Conservation (phyloP, 2,329 filamentous ascomycete genomes). For the Venturia effusa region DNA sequence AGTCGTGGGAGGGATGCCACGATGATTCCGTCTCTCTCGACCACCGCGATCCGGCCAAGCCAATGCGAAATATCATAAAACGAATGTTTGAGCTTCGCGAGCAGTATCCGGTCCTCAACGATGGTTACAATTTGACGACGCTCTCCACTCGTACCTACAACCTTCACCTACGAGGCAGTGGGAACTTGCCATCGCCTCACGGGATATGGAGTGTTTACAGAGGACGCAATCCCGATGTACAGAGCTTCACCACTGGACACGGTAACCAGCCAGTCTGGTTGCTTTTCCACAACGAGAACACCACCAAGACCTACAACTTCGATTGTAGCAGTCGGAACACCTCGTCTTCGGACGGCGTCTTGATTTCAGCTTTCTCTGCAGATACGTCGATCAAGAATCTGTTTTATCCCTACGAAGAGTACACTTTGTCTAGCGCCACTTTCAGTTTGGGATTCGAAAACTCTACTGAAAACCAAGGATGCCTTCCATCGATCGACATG, state of each 20-base stretch:
- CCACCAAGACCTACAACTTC: constrained; percentile 43
- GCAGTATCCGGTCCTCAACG: constrained; percentile 48
- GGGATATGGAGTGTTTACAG: constrained; percentile 49
- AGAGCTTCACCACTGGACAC: constrained; percentile 33
- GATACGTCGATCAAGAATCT: constrained; percentile 50
- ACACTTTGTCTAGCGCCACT: constrained; percentile 27
- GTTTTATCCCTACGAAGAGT: constrained; percentile 50
- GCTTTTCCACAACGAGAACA: constrained; percentile 39
- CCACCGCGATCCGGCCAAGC: constrained; percentile 51
- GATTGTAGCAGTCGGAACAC: constrained; percentile 33
- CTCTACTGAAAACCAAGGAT: constrained; percentile 44
- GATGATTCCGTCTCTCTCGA: constrained; percentile 48
- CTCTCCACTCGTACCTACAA: constrained; percentile 44
- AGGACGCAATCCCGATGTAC: constrained; percentile 37
- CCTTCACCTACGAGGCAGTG: constrained; percentile 17
- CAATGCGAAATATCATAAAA: constrained; percentile 50
- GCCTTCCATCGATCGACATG: constrained; percentile 42
- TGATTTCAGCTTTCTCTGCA: constrained; percentile 45
- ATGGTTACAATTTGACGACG: constrained; percentile 44
- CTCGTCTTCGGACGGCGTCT: constrained; percentile 24
- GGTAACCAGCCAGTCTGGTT: constrained; percentile 40
- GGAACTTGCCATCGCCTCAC: constrained; percentile 17
- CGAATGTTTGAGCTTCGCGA: constrained; percentile 50
- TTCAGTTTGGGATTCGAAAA: constrained; percentile 26
- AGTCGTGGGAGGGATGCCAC: constrained; percentile 43